Evolutionary conservation across 1,284 basidiomycete genomes (phyloP), one percentile per base, ranked within the genome.

Genomic region (Boletellus deceptivus): DNA sequence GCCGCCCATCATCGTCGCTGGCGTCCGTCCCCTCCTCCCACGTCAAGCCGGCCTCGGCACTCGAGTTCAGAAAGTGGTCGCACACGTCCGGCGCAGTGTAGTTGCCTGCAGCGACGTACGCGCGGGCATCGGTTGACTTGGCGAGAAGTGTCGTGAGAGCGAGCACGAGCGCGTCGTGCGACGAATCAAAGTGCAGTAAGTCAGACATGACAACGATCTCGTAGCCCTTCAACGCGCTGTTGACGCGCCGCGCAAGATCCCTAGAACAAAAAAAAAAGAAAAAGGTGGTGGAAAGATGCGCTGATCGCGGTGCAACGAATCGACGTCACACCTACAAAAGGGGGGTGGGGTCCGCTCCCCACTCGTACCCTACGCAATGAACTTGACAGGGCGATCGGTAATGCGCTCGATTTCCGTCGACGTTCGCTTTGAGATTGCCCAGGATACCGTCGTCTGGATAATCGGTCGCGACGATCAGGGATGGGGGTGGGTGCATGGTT

Each of bases 191-290:
- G 64, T 86, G 83, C 18, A 88, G 74, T 13, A 89, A 72, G 67
- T 88, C 84, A 4, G 83, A 88, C 47, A 87, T 73, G 54, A 88
- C 75, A 43, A 87, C 71, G 27, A 78, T 60, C 57, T 87, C 83
- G 61, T 75, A 87, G 22, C 79, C 75, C 35, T 46, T 17, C 20
- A 62, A 51, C 59, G 54, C 48, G 49, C n/a, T 18, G n/a, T 55
- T 50, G 44, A 43, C 34, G 38, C 17, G 29, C 27, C 48, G 49
- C 39, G 63, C 36, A 35, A 55, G 39, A 42, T 42, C 27, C 40
- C 55, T 65, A 49, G 46, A 55, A 50, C 34, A 25, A 39, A 37
- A 13, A 29, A 29, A 39, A 41, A 14, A 29, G 37, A 41, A 14
- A 25, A 37, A 17, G 22, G 29, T 14, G 6, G 11, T 36, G 18